Conservation (phyloP, 768 basidiomycete species). For the Solioccasus polychromus region DNA sequence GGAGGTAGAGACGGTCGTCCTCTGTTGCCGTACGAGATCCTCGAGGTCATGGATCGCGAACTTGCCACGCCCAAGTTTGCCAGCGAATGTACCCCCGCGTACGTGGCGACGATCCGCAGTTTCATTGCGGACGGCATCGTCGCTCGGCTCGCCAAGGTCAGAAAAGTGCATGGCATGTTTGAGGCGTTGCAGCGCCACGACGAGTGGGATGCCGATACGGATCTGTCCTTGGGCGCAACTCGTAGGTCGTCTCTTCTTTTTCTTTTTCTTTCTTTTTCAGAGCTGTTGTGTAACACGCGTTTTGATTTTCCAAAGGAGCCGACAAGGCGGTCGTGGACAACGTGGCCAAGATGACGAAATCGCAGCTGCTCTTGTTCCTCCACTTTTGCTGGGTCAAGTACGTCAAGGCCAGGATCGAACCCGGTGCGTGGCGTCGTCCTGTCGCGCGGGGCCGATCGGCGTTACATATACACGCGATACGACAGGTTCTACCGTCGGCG, state of each 20-base stretch:
- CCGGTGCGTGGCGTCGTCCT: slow-evolving; percentile 61
- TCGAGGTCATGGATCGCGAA: slow-evolving; percentile 66
- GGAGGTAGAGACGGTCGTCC: slow-evolving; percentile 56
- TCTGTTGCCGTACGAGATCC: slow-evolving; percentile 84
- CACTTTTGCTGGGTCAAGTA: slow-evolving; percentile 90
- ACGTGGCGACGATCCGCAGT: slow-evolving; percentile 61
- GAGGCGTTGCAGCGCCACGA: slow-evolving; percentile 71
- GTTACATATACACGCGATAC: too few species aligned
- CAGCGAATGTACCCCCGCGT: slow-evolving; percentile 69
- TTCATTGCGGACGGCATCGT: slow-evolving; percentile 73
- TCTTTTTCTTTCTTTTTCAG: neutral
- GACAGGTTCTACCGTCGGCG: slow-evolving; percentile 95
- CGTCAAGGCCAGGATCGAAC: slow-evolving; percentile 94
- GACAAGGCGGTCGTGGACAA: slow-evolving; percentile 83
- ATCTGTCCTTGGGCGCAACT: slow-evolving; percentile 72
- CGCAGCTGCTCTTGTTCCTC: slow-evolving; percentile 76
- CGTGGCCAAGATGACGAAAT: slow-evolving; percentile 81
- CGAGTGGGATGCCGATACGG: slow-evolving; percentile 77
- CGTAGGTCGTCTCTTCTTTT: slow-evolving; percentile 53
- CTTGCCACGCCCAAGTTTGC: slow-evolving; percentile 56
- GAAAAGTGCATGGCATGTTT: slow-evolving; percentile 77
- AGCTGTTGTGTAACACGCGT: neutral
- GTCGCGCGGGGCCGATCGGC: too few species aligned
- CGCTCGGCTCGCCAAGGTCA: slow-evolving; percentile 58
- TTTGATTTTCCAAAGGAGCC: slow-evolving; percentile 41